Evolutionary conservation across 1,284 basidiomycete genomes (phyloP), one percentile per base, ranked within the genome.

Genomic region (Puccinia coronata): DNA sequence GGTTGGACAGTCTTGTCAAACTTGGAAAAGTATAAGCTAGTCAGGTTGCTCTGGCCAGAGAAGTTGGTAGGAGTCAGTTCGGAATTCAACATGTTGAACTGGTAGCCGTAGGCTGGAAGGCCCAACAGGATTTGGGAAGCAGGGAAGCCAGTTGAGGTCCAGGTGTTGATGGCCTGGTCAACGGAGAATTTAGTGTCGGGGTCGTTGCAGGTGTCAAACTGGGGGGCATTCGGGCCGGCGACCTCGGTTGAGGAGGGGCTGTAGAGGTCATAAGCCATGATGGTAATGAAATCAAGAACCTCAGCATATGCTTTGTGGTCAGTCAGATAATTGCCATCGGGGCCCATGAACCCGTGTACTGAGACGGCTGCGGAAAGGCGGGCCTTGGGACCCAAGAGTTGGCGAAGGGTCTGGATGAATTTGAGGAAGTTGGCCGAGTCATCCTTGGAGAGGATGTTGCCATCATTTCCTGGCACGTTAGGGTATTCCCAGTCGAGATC

Each of bases 401-500:
- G 41, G 47, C 77, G 47, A 36, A 80, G 55, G 1, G 69, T 69
- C 55, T 80, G 20, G 20, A 80, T 36, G 25, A 80, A 80, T 41
- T 80, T 70, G n/a, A 80, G 55, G 28, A 55, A 80, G 55, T 80
- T 80, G 34, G 49, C 77, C 34, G 77, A 80, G 55, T 80, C 77
- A 71, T 71, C 67, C 43, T 59, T 71, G 9, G 51, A 57, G 8
- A 80, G 39, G 20, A 67, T 59, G 53, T 80, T 80, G 14, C 67
- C 49, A 59, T 71, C 77, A 55, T 57, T 67, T 18, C 77, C 77
- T 25, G 65, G 77, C 12, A 71, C 69, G 34, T 53, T 55, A 25
- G 79, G 79, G 51, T 80, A 80, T 28, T 80, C 79, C 79, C 79
- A 80, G 55, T 80, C 79, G 39, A 73, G 9, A 11, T 80, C 79